phyloP scores from a whole-genome alignment of 192 early-diverging fungal genomes.

The Diversispora epigaea region DNA sequence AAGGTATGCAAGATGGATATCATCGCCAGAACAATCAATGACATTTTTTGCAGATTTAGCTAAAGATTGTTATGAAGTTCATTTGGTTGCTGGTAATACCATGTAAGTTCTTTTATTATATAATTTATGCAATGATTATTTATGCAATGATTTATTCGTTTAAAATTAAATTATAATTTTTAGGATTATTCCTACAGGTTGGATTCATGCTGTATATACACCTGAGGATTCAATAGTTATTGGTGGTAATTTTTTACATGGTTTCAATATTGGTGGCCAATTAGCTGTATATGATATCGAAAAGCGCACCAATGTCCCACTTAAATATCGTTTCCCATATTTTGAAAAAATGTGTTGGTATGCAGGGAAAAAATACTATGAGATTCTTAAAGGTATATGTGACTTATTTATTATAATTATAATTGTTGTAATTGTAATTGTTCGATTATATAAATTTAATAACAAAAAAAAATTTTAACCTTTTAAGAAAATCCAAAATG shows the following conservation, averaged over 20 bases:
- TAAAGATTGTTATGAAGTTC: conserved; percentile 74
- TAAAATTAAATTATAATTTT: conserved; percentile 8
- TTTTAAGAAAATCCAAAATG: too few species aligned
- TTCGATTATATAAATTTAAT: too few species aligned
- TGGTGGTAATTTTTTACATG: conserved; percentile 92
- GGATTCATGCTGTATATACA: conserved; percentile 95
- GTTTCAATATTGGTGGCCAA: conserved; percentile 71
- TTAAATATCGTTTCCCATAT: conserved; percentile 82
- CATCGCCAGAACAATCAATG: conserved; percentile 76
- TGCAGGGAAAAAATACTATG: conserved; percentile 33
- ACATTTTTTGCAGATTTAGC: conserved; percentile 86
- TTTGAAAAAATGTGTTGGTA: conserved; percentile 86
- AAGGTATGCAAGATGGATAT: conserved; percentile 89
- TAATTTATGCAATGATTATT: background rate
- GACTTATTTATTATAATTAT: too few species aligned
- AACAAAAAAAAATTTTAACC: too few species aligned
- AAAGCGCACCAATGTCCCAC: conserved; percentile 72
- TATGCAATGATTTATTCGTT: background rate
- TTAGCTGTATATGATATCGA: conserved; percentile 76
- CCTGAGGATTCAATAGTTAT: conserved; percentile 85
- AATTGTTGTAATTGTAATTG: too few species aligned
- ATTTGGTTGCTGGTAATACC: conserved; percentile 78
- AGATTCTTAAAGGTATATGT: conserved; percentile 23
- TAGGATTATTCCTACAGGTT: conserved; percentile 91
- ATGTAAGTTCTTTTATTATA: conserved; percentile 52